Evolutionary conservation across 768 basidiomycete genomes (phyloP), one percentile per base, ranked within the genome.

Genomic region (Cystoderma amianthinum): DNA sequence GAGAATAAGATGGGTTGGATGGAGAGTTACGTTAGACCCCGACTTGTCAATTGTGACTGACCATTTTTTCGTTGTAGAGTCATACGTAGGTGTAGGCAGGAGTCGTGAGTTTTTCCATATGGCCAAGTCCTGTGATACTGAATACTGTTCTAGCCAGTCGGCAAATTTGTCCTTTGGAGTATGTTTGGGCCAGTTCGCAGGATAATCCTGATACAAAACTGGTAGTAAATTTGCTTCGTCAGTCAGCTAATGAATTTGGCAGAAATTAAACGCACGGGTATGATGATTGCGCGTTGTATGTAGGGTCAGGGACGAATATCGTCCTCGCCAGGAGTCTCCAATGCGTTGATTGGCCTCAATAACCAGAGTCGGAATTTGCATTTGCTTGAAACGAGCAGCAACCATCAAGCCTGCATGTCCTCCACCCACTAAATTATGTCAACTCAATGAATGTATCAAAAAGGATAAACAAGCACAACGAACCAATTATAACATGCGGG

Each of bases 341-440:
- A 71, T 50, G 0, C 61, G 50, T 2, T 44, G 39, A 25, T 52
- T 50, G 9, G 42, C 50, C 39, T 72, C 71, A 13, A 74, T 50
- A 2, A 72, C 49, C 2, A 74, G 51, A 2, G 63, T 41, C 1
- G 51, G 55, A 7, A 72, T 63, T 6, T 62, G 50, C 60, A 70
- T 63, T 28, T 66, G 58, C 42, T 63, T 60, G 43, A 72, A 61
- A 1, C 69, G 61, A 4, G 71, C 69, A 0, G 63, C 71, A 5
- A 69, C 43, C 10, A 59, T 59, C n/a, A 74, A 51, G 7, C 71
- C 71, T 12, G 54, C 61, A 42, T 73, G 71, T 1, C 66, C 71
- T 0, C 43, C 68, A 18, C 71, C 71, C n/a, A 73, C 68, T 69
- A n/a, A n/a, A n/a, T 38, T n/a, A n/a, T n/a, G n/a, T n/a, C n/a